phyloP scores from a whole-genome alignment of 768 basidiomycete genomes.

The Tricholoma bakamatsutake region DNA sequence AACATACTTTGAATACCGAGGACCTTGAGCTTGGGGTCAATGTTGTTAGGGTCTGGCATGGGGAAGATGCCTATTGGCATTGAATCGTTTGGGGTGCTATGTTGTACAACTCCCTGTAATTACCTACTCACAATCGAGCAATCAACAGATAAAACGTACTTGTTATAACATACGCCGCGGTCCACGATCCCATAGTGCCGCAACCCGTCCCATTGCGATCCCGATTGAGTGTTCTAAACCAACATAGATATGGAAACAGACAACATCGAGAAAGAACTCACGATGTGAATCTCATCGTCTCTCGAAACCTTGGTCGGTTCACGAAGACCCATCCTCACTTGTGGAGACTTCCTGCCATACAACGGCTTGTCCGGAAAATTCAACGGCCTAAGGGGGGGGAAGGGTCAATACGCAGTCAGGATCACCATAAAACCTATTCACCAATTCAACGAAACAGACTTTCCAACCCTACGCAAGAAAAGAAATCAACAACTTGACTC shows the following conservation, averaged over 20 bases:
- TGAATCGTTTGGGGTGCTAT: slow-evolving; percentile 36
- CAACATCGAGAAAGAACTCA: slow-evolving; percentile 19
- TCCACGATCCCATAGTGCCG: slow-evolving; percentile 50
- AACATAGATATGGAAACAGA: not conserved
- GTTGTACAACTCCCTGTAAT: not conserved
- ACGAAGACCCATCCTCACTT: slow-evolving; percentile 35
- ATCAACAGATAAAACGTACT: slow-evolving; percentile 29
- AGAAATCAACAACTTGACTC: not conserved
- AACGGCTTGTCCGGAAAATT: slow-evolving; percentile 64
- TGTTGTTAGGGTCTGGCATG: slow-evolving; percentile 42
- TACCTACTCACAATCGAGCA: not conserved
- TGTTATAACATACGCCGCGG: slow-evolving; percentile 57
- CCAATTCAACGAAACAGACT: slow-evolving; percentile 58
- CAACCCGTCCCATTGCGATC: slow-evolving; percentile 67
- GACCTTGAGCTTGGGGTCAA: slow-evolving; percentile 41
- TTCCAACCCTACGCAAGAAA: slow-evolving; percentile 36
- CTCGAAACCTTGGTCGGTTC: slow-evolving; percentile 22
- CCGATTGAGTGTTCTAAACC: slow-evolving; percentile 64
- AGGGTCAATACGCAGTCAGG: not conserved
- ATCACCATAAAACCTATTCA: slow-evolving; percentile 22
- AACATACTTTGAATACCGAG: slow-evolving; percentile 67
- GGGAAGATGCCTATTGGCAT: slow-evolving; percentile 41
- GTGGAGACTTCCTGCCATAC: slow-evolving; percentile 49
- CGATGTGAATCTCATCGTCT: slow-evolving; percentile 55
- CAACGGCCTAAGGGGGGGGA: slow-evolving; percentile 42